Evolutionary conservation across 176 grass and related monocot genomes (phyloP).

Genomic region (Tillandsia fasciculata): DNA sequence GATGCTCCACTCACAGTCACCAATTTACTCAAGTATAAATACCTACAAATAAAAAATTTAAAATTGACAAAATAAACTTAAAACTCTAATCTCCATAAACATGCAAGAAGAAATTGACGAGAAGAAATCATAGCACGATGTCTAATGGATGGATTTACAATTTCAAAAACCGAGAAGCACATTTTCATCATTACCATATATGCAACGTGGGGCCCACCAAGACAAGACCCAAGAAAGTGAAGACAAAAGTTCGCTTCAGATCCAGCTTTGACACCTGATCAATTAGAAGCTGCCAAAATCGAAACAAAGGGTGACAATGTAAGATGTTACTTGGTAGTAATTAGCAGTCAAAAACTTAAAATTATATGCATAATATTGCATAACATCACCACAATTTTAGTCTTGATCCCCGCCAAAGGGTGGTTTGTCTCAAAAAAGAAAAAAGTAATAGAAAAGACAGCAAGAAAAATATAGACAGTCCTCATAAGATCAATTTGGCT

Average conservation of each 20-base stretch:
- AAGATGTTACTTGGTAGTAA: not conserved
- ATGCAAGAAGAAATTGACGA: slow-evolving; percentile 1
- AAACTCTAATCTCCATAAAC: slow-evolving; percentile 11
- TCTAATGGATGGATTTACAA: slow-evolving; percentile 2
- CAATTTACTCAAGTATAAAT: slow-evolving; percentile 88
- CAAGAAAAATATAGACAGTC: no score
- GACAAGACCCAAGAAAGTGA: slow-evolving; percentile 69
- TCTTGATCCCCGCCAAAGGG: no score
- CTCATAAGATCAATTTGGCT: no score
- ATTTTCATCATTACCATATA: slow-evolving; percentile 53
- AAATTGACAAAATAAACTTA: slow-evolving; percentile 1
- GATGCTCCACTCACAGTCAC: slow-evolving; percentile 44
- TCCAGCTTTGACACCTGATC: slow-evolving; percentile 55
- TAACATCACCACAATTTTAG: not conserved
- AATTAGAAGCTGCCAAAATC: slow-evolving; percentile 44
- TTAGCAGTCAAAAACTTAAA: not conserved
- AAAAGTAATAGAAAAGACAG: no score
- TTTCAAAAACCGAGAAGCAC: not conserved
- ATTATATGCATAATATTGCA: not conserved
- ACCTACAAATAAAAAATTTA: slow-evolving; percentile 40
- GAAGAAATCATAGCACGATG: not conserved
- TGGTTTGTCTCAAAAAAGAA: no score
- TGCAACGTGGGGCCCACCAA: slow-evolving; percentile 72
- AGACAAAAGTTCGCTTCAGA: slow-evolving; percentile 76
- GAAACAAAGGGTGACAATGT: slow-evolving; percentile 5